phyloP scores from a whole-genome alignment of 2,329 filamentous ascomycete species.

The Curvularia sp. region DNA sequence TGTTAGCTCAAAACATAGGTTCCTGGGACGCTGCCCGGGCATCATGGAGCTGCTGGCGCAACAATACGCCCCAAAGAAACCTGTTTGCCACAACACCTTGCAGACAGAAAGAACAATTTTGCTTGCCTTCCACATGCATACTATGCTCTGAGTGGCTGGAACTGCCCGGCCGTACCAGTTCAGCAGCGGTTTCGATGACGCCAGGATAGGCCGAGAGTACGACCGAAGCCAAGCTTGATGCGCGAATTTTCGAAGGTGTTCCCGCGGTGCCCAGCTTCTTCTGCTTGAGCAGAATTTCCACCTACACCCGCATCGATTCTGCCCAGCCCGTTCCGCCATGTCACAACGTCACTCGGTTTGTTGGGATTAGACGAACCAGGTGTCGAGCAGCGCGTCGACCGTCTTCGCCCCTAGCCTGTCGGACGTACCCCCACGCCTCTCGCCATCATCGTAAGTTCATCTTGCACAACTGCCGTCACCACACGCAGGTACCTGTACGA shows the following conservation, averaged over 20 bases:
- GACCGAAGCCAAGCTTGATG: constrained; percentile 14
- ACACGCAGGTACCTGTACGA: constrained; percentile 4
- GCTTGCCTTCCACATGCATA: background rate
- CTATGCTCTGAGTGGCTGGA: background rate
- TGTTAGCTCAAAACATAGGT: constrained; percentile 1
- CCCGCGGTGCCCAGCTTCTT: constrained; percentile 6
- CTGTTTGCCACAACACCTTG: background rate
- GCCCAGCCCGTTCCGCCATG: background rate
- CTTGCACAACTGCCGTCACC: background rate
- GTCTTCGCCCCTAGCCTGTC: background rate
- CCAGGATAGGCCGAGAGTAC: constrained; percentile 6
- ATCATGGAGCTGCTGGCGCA: constrained; percentile 6
- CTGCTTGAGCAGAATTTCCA: constrained; percentile 22
- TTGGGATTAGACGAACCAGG: constrained; percentile 4
- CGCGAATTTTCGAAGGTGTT: constrained; percentile 6
- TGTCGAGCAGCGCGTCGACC: background rate
- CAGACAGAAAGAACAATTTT: background rate
- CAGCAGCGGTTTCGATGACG: constrained; percentile 8
- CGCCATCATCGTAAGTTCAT: background rate
- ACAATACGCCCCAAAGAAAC: background rate
- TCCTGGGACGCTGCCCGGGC: constrained; percentile 7
- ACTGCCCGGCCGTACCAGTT: background rate
- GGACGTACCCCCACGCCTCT: background rate
- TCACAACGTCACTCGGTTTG: background rate
- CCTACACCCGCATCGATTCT: constrained; percentile 4